Evolutionary conservation across 225 moss, liverwort and hornwort genomes (phyloP).

Genomic region (Lunularia cruciata): DNA sequence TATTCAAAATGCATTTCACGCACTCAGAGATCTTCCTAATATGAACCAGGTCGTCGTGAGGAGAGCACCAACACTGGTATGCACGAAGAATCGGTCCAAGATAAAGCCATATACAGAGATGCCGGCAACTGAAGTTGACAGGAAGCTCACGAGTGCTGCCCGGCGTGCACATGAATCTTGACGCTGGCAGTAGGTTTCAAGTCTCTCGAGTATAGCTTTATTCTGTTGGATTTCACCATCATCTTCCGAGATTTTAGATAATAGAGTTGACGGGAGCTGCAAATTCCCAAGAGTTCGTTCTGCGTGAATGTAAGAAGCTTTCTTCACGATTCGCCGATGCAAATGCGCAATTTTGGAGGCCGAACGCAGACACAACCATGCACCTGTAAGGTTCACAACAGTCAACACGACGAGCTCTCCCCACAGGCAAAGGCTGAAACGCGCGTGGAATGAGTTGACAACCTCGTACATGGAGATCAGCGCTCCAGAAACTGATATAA

Average conservation of each 20-base stretch:
- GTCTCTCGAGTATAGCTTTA: constrained; percentile 16
- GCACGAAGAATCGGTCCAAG: constrained; percentile 46
- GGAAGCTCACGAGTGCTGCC: constrained; percentile 36
- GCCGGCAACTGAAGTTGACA: constrained; percentile 27
- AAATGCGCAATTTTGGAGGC: constrained; percentile 45
- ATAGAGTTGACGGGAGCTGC: neutral
- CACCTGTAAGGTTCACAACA: constrained; percentile 44
- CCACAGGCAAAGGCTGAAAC: constrained; percentile 35
- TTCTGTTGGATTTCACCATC: constrained; percentile 3
- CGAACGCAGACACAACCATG: constrained; percentile 40
- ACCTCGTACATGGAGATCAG: constrained; percentile 45
- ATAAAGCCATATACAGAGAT: constrained; percentile 47
- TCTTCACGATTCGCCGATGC: constrained; percentile 38
- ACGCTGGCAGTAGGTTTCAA: constrained; percentile 36
- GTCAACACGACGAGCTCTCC: constrained; percentile 46
- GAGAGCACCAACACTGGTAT: constrained; percentile 37
- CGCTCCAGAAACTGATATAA: constrained; percentile 37
- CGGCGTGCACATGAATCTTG: constrained; percentile 28
- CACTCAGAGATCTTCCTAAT: constrained; percentile 35
- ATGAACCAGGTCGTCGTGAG: constrained; percentile 49
- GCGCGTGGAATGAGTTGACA: constrained; percentile 28
- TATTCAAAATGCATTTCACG: neutral
- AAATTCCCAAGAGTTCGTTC: constrained; percentile 13
- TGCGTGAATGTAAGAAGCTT: constrained; percentile 37
- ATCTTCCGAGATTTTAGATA: constrained; percentile 14